phyloP scores from a whole-genome alignment of 2,329 filamentous ascomycete genomes.

The Proliferodiscus dingleyae region DNA sequence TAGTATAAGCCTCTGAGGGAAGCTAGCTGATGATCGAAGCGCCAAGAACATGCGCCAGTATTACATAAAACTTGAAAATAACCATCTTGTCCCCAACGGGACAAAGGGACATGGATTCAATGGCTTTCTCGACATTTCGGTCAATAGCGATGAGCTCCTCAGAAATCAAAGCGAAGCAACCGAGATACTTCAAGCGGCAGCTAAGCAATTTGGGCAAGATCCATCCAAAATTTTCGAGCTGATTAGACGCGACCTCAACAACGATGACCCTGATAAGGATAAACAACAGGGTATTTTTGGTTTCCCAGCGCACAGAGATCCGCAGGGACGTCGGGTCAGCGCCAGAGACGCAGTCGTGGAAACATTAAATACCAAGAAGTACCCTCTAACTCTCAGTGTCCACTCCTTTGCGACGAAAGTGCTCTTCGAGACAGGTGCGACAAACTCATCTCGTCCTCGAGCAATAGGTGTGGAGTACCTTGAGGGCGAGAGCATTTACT shows the following conservation, averaged over 20 bases:
- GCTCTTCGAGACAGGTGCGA: constrained; percentile 32
- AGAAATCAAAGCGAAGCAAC: constrained; percentile 11
- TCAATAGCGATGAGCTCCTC: constrained; percentile 8
- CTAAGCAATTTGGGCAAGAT: constrained; percentile 16
- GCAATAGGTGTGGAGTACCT: constrained; percentile 40
- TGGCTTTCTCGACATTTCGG: constrained; percentile 28
- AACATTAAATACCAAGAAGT: constrained; percentile 17
- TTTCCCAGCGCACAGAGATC: constrained; percentile 21
- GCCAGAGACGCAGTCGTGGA: constrained; percentile 26
- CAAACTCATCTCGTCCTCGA: constrained; percentile 21
- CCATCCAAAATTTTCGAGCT: constrained; percentile 13
- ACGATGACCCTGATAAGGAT: constrained; percentile 17
- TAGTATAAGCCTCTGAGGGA: not conserved
- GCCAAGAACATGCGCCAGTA: constrained; percentile 38
- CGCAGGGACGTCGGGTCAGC: constrained; percentile 16
- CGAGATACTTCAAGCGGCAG: constrained; percentile 16
- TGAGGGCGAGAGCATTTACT: constrained; percentile 38
- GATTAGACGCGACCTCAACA: constrained; percentile 23
- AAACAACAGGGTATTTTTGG: constrained; percentile 21
- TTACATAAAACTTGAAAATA: constrained; percentile 39
- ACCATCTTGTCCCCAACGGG: constrained; percentile 37
- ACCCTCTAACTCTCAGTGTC: constrained; percentile 16
- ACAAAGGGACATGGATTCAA: constrained; percentile 26
- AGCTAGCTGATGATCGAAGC: constrained; percentile 4
- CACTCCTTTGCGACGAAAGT: constrained; percentile 36